Base-by-base conservation (phyloP, 179 eudicot species). In the Spergularia azorica region DNA sequence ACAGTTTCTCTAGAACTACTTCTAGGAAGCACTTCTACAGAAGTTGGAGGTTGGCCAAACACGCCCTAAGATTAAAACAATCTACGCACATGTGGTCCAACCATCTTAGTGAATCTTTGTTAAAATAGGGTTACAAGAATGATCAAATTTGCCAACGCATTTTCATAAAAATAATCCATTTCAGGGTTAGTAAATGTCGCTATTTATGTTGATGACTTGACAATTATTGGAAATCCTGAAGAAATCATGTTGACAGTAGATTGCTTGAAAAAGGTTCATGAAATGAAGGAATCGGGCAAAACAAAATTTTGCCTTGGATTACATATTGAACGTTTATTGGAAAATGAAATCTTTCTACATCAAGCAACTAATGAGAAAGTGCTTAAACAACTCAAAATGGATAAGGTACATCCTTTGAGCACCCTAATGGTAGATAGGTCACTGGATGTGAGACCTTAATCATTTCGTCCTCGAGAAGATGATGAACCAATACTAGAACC, bases 401-500 rank as follows among this genome's bases (percentile, higher is more conserved):
- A 55, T 12, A 10, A 55, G 2, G 14, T 2, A 55, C 17, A 55
- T 11, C 3, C 58, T 11, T 14, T 55, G 58, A 13, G 7, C 18
- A 26, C 50, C 5, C 50, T 1, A 32, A 11, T 13, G 15, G 17
- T 55, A 55, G 58, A 1, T 6, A 3, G 50, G 50, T 6, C 9
- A 46, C 50, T 46, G 0, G 8, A 46, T 46, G 50, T 46, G 50
- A 46, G 1, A 46, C 0, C 1, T 6, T 17, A 64, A 0, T n/a
- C 68, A 13, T 64, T 38, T 6, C 13, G 6, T 5, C 69, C 60
- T 46, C 6, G 2, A 43, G 68, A 77, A 26, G 60, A 77, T 11
- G 52, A 6, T 5, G 61, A 77, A 36, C 14, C 61, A 43, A 7
- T 76, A 2, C 64, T 76, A 38, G 72, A 55, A 55, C 72, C 36